Conservation (phyloP, 2,329 filamentous ascomycete species). For the Talaromyces sp. region DNA sequence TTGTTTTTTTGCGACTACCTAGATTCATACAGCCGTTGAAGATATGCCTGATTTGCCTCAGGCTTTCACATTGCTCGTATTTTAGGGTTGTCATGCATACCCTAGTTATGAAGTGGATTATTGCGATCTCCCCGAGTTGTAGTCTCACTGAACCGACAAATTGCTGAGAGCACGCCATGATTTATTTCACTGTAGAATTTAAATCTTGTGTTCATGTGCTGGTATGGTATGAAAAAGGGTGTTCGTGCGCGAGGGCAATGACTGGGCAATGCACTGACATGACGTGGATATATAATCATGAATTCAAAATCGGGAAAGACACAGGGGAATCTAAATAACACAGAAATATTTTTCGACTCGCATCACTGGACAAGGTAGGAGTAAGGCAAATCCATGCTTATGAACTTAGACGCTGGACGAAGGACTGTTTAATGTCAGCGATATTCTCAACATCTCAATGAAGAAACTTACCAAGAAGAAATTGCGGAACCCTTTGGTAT, state of each 20-base stretch:
- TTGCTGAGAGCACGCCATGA: background rate
- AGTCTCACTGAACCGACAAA: too few relatives aligned
- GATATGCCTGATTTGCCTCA: too few relatives aligned
- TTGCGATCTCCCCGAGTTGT: too few relatives aligned
- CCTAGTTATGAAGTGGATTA: too few relatives aligned
- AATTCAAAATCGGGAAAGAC: conserved; percentile 15
- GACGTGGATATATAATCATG: conserved; percentile 23
- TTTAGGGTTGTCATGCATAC: too few relatives aligned
- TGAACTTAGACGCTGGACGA: conserved; percentile 46
- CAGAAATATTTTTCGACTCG: background rate
- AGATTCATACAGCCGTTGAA: background rate
- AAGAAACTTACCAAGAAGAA: conserved; percentile 45
- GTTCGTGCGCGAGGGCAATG: conserved; percentile 4
- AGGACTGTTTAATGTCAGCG: conserved; percentile 30
- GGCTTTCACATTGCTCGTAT: too few relatives aligned
- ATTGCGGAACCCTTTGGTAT: conserved; percentile 46
- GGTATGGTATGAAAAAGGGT: background rate
- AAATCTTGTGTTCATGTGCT: background rate
- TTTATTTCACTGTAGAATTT: background rate
- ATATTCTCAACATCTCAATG: background rate
- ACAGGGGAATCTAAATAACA: conserved; percentile 20
- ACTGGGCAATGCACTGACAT: conserved; percentile 23
- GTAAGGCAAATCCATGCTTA: conserved; percentile 23
- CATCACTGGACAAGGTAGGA: background rate
- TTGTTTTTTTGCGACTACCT: background rate